Conservation (phyloP, 345 rosid genomes). For the Arabidopsis arenosa region DNA sequence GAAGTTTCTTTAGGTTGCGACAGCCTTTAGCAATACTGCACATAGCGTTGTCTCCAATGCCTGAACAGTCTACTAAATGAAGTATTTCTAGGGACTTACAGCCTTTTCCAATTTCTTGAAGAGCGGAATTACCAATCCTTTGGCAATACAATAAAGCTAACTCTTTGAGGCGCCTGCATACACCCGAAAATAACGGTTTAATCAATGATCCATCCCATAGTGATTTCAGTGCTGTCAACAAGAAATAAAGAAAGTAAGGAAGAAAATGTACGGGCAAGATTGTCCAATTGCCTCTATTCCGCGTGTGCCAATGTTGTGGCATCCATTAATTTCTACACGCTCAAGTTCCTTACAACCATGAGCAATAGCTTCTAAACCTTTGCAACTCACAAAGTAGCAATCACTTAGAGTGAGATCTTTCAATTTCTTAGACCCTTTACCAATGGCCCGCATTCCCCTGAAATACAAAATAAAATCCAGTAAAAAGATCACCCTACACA, state of each 20-base stretch:
- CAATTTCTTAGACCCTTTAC: constrained; percentile 82
- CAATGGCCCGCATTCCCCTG: constrained; percentile 83
- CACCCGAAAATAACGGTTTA: constrained; percentile 7
- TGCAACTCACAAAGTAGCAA: constrained; percentile 78
- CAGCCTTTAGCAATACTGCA: constrained; percentile 87
- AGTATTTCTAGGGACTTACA: constrained; percentile 79
- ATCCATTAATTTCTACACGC: constrained; percentile 90
- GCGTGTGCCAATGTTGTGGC: constrained; percentile 81
- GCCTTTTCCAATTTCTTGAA: constrained; percentile 77
- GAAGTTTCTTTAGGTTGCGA: constrained; percentile 79
- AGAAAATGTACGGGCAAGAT: constrained; percentile 70
- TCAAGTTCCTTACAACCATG: constrained; percentile 74
- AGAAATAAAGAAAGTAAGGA: constrained; percentile 8
- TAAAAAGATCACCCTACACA: constrained; percentile 28
- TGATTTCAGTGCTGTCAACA: background rate
- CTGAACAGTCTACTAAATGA: constrained; percentile 86
- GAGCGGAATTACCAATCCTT: constrained; percentile 71
- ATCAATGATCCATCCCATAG: constrained; percentile 5
- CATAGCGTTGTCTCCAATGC: constrained; percentile 80
- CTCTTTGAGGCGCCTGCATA: constrained; percentile 76
- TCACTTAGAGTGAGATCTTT: constrained; percentile 77
- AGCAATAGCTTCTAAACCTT: constrained; percentile 83
- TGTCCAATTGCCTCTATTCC: constrained; percentile 85
- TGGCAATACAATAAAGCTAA: constrained; percentile 86
- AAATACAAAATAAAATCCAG: constrained; percentile 25